phyloP scores from a whole-genome alignment of 2,329 filamentous ascomycete species.

The Fusarium praegraminearum region DNA sequence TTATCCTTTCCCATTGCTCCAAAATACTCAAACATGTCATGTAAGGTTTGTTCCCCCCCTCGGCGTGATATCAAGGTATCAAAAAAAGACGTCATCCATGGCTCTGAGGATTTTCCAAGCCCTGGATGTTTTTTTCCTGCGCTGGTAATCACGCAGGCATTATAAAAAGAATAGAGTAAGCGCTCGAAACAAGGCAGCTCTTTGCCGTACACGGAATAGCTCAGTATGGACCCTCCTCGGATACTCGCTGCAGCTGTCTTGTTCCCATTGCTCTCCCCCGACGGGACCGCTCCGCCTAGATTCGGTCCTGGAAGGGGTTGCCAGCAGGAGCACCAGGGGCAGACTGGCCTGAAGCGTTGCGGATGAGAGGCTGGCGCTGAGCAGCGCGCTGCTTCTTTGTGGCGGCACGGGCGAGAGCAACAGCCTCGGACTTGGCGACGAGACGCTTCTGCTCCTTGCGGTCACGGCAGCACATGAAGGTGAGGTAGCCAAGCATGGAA shows the following conservation, averaged over 20 bases:
- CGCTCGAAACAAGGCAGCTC: constrained; percentile 3
- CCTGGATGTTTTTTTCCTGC: constrained; percentile 14
- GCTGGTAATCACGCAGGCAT: constrained; percentile 20
- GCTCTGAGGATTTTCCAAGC: constrained; percentile 25
- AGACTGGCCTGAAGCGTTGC: constrained; percentile 46
- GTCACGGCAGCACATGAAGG: constrained; percentile 66
- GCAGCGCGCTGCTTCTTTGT: constrained; percentile 58
- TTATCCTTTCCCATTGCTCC: constrained; percentile 45
- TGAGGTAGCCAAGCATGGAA: constrained; percentile 56
- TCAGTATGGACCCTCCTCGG: constrained; percentile 34
- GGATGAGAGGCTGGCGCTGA: constrained; percentile 55
- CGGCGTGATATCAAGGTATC: constrained; percentile 44
- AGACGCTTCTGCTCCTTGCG: constrained; percentile 58
- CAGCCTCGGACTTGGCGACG: constrained; percentile 61
- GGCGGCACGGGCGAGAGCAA: constrained; percentile 62
- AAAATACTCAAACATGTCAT: constrained; percentile 45
- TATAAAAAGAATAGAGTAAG: constrained; percentile 25
- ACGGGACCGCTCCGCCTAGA: constrained; percentile 45
- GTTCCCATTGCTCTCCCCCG: constrained; percentile 29
- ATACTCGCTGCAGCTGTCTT: constrained; percentile 36
- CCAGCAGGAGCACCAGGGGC: constrained; percentile 24
- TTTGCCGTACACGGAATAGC: neutral
- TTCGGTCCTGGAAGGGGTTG: constrained; percentile 56
- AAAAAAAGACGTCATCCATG: constrained; percentile 41
- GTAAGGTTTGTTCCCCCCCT: constrained; percentile 35